Evolutionary conservation across 129 eudicot genomes (phyloP), one percentile per base, ranked within the genome.

Genomic region (Flaveria linearis): DNA sequence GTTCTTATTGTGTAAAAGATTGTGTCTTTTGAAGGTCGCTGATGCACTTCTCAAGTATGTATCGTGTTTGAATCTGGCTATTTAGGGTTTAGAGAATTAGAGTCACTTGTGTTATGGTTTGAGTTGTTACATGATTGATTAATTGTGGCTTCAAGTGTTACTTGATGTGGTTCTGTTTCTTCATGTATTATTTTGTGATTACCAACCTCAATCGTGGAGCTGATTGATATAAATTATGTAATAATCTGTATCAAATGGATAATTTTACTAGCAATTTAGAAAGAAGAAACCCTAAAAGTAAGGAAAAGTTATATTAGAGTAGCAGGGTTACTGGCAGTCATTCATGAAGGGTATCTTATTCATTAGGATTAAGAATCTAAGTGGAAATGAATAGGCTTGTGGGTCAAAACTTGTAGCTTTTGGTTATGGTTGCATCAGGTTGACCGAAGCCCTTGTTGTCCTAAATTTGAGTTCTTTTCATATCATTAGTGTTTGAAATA

Each of bases 151-250:
- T 60, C 41, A 4, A 9, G 41, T 67, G 33, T 67, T 77, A 10
- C 25, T 41, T 69, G 28, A 55, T 12, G 2, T 17, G 39, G 41
- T 60, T 2, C 13, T 57, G 23, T 52, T 67, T n/a, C 0, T 76
- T 50, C 15, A 76, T 66, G 55, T 7, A 1, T 49, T 47, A 2
- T 3, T 49, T 68, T 41, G 56, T 55, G 75, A 30, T 69, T 53
- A 5, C 12, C 20, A 50, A 77, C 68, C 66, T 77, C 55, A 23
- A 68, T 28, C 61, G 13, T 70, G 63, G 61, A 78, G 82, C 61
- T 78, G 28, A 25, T 42, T 17, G 9, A 23, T 36, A 62, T 41
- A 22, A 55, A 9, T n/a, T n/a, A 41, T 53, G 69, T 74, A 9
- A 68, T 55, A 25, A 53, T 7, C 15, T 25, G 18, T 41, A 1